Evolutionary conservation across 345 rosid genomes (phyloP).

Genomic region (Citrus reticulata): DNA sequence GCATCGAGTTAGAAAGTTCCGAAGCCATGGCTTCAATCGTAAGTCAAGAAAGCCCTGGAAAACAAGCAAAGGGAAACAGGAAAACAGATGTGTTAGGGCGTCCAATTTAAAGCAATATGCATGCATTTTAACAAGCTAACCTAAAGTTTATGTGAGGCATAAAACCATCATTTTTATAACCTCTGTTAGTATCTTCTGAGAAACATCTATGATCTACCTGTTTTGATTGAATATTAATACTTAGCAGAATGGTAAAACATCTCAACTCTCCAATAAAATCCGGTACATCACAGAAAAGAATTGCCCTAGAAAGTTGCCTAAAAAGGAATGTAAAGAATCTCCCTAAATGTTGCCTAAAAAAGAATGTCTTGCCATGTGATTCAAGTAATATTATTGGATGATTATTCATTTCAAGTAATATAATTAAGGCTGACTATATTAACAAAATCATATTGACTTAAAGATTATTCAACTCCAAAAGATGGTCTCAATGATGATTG

Average conservation of each 20-base stretch:
- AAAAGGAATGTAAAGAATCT: background rate
- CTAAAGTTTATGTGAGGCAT: background rate
- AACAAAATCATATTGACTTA: background rate
- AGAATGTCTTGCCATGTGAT: background rate
- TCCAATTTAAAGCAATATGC: background rate
- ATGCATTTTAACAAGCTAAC: background rate
- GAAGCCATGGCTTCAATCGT: constrained; percentile 72
- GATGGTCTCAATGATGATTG: background rate
- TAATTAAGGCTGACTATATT: background rate
- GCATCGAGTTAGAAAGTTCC: constrained; percentile 80
- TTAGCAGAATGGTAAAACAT: background rate
- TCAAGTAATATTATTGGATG: background rate
- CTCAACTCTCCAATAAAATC: background rate
- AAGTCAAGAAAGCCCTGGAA: constrained; percentile 78
- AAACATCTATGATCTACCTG: background rate
- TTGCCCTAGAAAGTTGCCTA: too few species aligned
- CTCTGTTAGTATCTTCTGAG: background rate
- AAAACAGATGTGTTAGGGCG: background rate
- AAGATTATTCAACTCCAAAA: background rate
- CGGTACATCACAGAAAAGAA: background rate
- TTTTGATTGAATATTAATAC: background rate
- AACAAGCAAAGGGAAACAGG: background rate
- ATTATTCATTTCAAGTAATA: background rate
- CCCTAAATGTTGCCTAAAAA: background rate
- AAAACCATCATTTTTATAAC: background rate